Evolutionary conservation across 345 rosid species (phyloP), one percentile per base, ranked within the genome.

Genomic region (Salix purpurea): DNA sequence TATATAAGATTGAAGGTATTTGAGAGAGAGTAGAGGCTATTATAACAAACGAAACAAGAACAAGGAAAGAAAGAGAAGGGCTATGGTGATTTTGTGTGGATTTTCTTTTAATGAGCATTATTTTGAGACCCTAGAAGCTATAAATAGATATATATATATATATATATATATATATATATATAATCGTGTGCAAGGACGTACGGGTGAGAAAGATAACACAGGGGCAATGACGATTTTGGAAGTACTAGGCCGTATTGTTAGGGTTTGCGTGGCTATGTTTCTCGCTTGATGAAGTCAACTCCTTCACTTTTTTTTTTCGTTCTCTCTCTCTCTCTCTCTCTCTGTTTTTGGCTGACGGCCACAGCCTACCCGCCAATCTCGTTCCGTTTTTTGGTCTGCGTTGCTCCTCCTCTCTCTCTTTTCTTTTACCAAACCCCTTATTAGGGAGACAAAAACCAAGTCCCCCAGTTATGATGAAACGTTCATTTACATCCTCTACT

Each of bases 181-280:
- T 34, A 18, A 18, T 30, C 21, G 5, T 39, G 1, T 10, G 24
- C 21, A 2, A 72, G 64, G 50, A 24, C 13, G 76, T 75, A 78
- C 77, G 82, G 74, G 67, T 23, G 39, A 71, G 42, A 32, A 65
- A 10, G 69, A 46, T 15, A 30, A 48, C 30, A 5, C 60, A 64
- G 9, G 69, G 24, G 50, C 7, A 13, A 34, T 73, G 69, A 70
- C 72, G 69, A 4, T 62, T 13, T 44, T 48, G 40, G 67, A 83
- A 58, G 83, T 79, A 77, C 85, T n/a, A 16, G 46, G 73, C 83
- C 83, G 81, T 76, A 60, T 58, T 15, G 30, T 37, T 39, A 69
- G 86, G 81, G 77, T 15, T 69, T 48, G 83, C 81, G 78, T 79
- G 66, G 84, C 77, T 69, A 40, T 36, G 66, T 73, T n/a, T 39